phyloP scores from a whole-genome alignment of 805 yeast species.

The Starmerella stigmatis region DNA sequence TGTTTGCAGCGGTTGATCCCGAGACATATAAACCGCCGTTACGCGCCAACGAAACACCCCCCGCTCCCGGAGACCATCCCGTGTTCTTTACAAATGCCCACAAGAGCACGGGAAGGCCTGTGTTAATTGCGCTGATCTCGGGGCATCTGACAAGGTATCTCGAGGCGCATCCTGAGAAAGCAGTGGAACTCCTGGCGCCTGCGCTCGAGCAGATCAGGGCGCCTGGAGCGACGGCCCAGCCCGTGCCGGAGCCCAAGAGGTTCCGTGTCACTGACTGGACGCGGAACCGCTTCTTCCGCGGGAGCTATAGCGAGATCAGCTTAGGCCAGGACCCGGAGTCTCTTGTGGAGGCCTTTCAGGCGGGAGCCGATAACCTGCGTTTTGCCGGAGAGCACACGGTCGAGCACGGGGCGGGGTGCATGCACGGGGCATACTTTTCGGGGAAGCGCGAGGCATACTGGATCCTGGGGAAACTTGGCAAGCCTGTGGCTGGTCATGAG shows the following conservation, averaged over 20 bases:
- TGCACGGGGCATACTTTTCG: conserved; percentile 77
- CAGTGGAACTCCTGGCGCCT: conserved; percentile 54
- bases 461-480: conserved; percentile 23
- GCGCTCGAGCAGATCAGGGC: conserved; percentile 30
- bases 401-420: conserved; percentile 77
- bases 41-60: not conserved
- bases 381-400: conserved; percentile 88
- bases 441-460: conserved; percentile 47
- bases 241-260: conserved; percentile 34
- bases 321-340: conserved; percentile 68
- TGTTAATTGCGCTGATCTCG: conserved; percentile 54
- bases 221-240: conserved; percentile 6
- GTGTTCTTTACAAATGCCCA: conserved; percentile 49
- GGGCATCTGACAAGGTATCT: conserved; percentile 56
- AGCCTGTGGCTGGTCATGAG: too few species aligned
- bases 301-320: conserved; percentile 62
- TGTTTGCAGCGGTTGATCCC: conserved; percentile 30
- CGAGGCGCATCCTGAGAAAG: conserved; percentile 39
- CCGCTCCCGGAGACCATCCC: conserved; percentile 47
- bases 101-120: conserved; percentile 37
- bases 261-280: conserved; percentile 54
- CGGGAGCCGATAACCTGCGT: conserved; percentile 49
- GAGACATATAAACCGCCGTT: conserved; percentile 17
- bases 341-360: conserved; percentile 45
- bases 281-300: conserved; percentile 53